These are phyloP conservation scores for Pulveroboletus sp. DNA, from an alignment of 768 basidiomycete species.

Conservation along the genomic window DNA sequence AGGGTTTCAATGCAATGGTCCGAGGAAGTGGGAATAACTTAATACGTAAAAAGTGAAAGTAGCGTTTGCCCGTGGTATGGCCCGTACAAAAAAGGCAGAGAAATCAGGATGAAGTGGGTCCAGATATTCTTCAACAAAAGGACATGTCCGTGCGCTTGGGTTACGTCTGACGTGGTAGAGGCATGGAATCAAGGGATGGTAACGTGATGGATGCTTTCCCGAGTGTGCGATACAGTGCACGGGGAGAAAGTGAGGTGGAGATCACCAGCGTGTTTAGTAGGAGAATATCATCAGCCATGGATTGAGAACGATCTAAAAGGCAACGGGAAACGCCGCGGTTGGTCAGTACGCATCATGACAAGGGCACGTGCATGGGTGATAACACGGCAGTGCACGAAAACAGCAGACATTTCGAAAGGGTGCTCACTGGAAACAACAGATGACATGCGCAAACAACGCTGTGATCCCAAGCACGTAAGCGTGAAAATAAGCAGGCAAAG, in stretches of 20 bases:
- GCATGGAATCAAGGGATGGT: too few species aligned
- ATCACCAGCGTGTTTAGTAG: constrained; percentile 27
- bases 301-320: constrained; percentile 67
- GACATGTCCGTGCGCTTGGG: too few species aligned
- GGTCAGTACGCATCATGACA: constrained; percentile 11
- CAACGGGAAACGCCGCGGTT: neutral
- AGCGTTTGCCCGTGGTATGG: too few species aligned
- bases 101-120: too few species aligned
- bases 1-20: constrained; percentile 6
- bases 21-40: constrained; percentile 9
- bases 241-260: constrained; percentile 6
- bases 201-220: too few species aligned
- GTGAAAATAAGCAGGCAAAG: neutral
- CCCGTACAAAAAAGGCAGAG: neutral
- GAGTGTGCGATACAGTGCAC: too few species aligned
- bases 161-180: too few species aligned
- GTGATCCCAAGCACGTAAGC: constrained; percentile 6
- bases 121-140: too few species aligned
- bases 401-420: constrained; percentile 3
- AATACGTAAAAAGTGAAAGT: neutral
- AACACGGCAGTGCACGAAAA: neutral
- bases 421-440: constrained; percentile 68
- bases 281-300: constrained; percentile 89
- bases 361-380: neutral
- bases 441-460: constrained; percentile 63